Evolutionary conservation across 768 basidiomycete species (phyloP), one percentile per base, ranked within the genome.

Genomic region (Ramaria sp.): DNA sequence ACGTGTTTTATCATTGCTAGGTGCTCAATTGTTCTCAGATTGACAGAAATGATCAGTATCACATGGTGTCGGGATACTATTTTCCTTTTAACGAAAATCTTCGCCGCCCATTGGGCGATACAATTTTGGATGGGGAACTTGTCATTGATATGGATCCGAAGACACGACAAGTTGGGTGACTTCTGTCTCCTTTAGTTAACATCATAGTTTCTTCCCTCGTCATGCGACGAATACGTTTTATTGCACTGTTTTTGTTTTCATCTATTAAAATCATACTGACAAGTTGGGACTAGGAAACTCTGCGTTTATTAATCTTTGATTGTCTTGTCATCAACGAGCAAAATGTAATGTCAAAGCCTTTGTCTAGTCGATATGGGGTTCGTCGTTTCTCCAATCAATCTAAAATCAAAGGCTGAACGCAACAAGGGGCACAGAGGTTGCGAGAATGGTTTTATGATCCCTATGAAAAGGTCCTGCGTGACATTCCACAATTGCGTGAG

Each of bases 361-460:
- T 98, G 39, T 79, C 88, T 61, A 92, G 85, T 61, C 83, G 96
- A 57, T 97, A 94, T 65, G 88, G 92, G 50, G 95, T 97, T 64
- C 53, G 84, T 74, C 22, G 1, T 24, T 24, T 43, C 51, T 32
- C 34, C 37, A 50, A 9, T 34, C 42, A 41, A 9, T 50, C 22
- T 37, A 36, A 32, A 32, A 28, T 22, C n/a, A 50, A 34, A 38
- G 25, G 47, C 16, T 58, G 28, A 56, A 41, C 39, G 41, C 38
- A 28, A 50, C 25, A 30, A 47, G 36, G 48, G 39, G 32, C 42
- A 49, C 66, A 94, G 91, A 73, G 91, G 60, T 68, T 98, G 58
- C 76, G 79, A 57, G 76, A 80, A 56, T 94, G 84, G 79, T 86
- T 98, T 59, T 81, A 83, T 65, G 79, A 77, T 59, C 94, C 95